These are phyloP conservation scores for Aureobasidium pullulans DNA, from an alignment of 2,329 filamentous ascomycete genomes.

Conservation along the genomic window DNA sequence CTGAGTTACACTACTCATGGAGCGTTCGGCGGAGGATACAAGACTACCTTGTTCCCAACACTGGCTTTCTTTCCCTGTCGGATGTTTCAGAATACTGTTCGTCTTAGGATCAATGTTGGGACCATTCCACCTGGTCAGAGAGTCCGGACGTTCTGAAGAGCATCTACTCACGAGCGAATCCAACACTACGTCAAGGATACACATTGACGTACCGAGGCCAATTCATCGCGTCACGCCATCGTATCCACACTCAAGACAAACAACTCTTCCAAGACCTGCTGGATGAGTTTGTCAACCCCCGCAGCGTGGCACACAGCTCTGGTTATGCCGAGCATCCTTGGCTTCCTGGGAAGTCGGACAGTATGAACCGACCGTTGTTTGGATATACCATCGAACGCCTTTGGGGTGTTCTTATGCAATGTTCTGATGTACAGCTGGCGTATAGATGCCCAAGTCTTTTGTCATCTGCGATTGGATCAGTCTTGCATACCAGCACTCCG, in stretches of 20 bases:
- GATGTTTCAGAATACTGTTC: neutral
- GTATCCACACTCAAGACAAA: conserved; percentile 33
- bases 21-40: neutral
- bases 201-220: conserved; percentile 41
- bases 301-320: neutral
- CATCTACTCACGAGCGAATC: neutral
- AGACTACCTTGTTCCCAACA: neutral
- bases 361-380: neutral
- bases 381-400: neutral
- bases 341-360: neutral
- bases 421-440: neutral
- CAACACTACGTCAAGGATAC: conserved; percentile 12
- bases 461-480: no score
- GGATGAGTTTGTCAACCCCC: conserved; percentile 19
- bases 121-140: neutral
- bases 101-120: neutral
- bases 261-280: conserved; percentile 28
- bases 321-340: neutral
- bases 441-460: neutral
- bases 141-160: neutral
- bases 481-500: no score
- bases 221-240: conserved; percentile 37
- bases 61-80: neutral
- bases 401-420: neutral
- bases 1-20: neutral